These are phyloP conservation scores for Tilletia walkeri DNA, from an alignment of 1,284 basidiomycete genomes.

Conservation along the genomic window DNA sequence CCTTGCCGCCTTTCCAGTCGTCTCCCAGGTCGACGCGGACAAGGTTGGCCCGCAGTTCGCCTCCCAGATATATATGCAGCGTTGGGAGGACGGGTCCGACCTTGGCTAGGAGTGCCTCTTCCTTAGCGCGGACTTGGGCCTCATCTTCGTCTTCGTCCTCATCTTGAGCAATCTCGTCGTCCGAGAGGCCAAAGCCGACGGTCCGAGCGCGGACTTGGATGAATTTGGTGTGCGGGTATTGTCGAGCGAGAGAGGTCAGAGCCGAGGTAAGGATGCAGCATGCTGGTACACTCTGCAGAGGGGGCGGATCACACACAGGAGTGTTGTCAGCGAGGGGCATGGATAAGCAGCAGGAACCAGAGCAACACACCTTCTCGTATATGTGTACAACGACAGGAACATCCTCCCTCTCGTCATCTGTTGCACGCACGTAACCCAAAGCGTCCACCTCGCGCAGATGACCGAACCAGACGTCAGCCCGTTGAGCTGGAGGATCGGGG, in stretches of 20 bases:
- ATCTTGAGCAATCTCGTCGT: constrained; percentile 16
- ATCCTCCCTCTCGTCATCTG: constrained; percentile 35
- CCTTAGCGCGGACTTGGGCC: background rate
- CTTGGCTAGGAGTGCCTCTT: background rate
- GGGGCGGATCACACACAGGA: background rate
- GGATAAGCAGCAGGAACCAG: background rate
- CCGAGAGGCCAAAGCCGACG: constrained; percentile 34
- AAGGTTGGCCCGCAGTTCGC: constrained; percentile 39
- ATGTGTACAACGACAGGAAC: constrained; percentile 44
- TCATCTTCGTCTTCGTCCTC: constrained; percentile 34
- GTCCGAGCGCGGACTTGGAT: constrained; percentile 40
- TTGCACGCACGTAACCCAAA: constrained; percentile 38
- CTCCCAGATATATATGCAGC: constrained; percentile 41
- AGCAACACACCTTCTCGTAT: constrained; percentile 37
- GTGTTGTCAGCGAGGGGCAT: background rate
- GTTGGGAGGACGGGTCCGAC: constrained; percentile 36
- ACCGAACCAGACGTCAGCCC: constrained; percentile 31
- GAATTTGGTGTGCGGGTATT: constrained; percentile 43
- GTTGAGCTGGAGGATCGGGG: background rate
- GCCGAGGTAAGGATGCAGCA: constrained; percentile 36
- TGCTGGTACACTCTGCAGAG: constrained; percentile 29
- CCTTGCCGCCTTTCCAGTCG: constrained; percentile 32
- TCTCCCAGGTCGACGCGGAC: constrained; percentile 44
- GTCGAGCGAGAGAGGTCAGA: constrained; percentile 35
- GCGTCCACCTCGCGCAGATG: constrained; percentile 46